Conservation (phyloP, 108 stramenopile genomes). For the Tribonema minus region DNA sequence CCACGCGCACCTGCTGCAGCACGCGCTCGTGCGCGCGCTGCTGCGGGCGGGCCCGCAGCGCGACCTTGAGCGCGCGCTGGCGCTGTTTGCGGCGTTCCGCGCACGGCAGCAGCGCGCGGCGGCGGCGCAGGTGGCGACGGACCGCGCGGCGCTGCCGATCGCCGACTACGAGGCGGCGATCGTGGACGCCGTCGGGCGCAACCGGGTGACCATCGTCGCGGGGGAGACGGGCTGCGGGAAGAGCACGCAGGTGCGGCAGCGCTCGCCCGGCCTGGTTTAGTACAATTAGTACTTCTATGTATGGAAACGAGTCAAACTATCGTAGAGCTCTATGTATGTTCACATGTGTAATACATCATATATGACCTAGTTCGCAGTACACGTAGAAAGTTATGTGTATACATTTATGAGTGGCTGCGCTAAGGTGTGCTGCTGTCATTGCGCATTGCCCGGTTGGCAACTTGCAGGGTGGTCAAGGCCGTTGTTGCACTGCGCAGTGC, state of each 20-base stretch:
- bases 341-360: neutral
- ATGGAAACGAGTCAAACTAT: too few relatives aligned
- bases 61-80: neutral
- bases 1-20: neutral
- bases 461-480: too few relatives aligned
- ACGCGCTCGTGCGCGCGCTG: neutral
- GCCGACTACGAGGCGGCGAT: slow-evolving; percentile 29
- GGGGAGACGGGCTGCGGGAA: slow-evolving; percentile 64
- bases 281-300: too few relatives aligned
- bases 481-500: too few relatives aligned
- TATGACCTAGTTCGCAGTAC: too few relatives aligned
- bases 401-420: too few relatives aligned
- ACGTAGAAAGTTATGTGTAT: too few relatives aligned
- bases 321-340: too few relatives aligned
- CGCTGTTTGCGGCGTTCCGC: neutral
- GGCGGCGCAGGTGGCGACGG: neutral
- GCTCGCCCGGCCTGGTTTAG: neutral
- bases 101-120: neutral
- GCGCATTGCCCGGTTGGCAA: too few relatives aligned
- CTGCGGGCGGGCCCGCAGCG: neutral
- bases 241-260: slow-evolving; percentile 79
- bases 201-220: slow-evolving; percentile 53
- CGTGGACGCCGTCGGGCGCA: slow-evolving; percentile 22
- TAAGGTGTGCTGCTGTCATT: too few relatives aligned
- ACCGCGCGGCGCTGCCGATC: slow-evolving; percentile 32